Conservation (phyloP, 345 rosid species). For the Lagerstroemia speciosa region DNA sequence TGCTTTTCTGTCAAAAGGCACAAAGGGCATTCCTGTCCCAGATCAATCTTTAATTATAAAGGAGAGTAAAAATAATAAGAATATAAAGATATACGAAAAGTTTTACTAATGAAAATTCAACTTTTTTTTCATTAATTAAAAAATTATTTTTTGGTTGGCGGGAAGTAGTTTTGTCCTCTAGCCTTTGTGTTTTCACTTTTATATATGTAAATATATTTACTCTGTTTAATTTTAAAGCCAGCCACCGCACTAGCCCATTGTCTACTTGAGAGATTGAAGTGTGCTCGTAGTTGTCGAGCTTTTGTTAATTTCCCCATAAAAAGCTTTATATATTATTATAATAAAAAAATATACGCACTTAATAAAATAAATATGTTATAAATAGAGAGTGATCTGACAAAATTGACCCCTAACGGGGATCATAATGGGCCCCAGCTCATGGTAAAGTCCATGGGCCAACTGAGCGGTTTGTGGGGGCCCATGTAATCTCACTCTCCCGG, state of each 20-base stretch:
- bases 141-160: too few species aligned
- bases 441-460: constrained; percentile 6
- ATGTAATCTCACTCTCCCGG: background rate
- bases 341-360: too few species aligned
- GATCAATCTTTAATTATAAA: too few species aligned
- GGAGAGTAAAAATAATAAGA: too few species aligned
- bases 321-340: too few species aligned
- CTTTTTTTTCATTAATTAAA: too few species aligned
- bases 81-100: too few species aligned
- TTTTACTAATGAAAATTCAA: too few species aligned
- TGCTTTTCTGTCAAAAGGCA: constrained; percentile 3
- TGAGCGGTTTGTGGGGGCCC: constrained; percentile 10
- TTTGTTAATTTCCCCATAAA: background rate
- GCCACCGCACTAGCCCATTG: constrained; percentile 1
- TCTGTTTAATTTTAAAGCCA: background rate
- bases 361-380: too few species aligned
- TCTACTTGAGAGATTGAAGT: background rate
- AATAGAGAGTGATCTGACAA: background rate
- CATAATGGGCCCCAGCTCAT: background rate
- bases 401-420: background rate
- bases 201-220: background rate
- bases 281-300: background rate
- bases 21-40: constrained; percentile 11
- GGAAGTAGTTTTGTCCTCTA: too few species aligned
- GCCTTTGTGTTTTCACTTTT: background rate